These are phyloP conservation scores for Cercospora berteroae DNA, from an alignment of 2,329 filamentous ascomycete species.

Conservation along the genomic window DNA sequence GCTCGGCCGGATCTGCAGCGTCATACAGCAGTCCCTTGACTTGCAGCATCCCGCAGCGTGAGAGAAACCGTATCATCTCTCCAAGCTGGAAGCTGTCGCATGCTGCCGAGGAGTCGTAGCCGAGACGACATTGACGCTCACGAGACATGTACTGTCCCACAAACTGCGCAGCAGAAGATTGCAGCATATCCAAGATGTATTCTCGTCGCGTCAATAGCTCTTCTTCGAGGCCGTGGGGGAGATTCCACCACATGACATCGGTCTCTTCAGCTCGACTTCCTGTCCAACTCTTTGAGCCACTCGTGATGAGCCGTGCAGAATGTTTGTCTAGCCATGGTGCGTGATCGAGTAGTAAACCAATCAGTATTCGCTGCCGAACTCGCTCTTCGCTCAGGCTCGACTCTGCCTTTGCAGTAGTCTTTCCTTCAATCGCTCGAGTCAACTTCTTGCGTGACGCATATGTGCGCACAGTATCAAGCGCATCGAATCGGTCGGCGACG, in stretches of 20 bases:
- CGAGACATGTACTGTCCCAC: conserved; percentile 65
- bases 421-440: conserved; percentile 44
- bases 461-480: conserved; percentile 54
- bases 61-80: conserved; percentile 71
- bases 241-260: conserved; percentile 66
- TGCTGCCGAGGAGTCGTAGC: conserved; percentile 68
- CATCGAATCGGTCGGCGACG: conserved; percentile 72
- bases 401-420: conserved; percentile 43
- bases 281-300: conserved; percentile 56
- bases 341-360: conserved; percentile 64
- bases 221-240: conserved; percentile 68
- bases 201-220: conserved; percentile 66
- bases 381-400: conserved; percentile 58
- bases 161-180: conserved; percentile 68
- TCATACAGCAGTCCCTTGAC: conserved; percentile 48
- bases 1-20: conserved; percentile 45
- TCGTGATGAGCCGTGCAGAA: conserved; percentile 63
- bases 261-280: conserved; percentile 48
- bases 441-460: conserved; percentile 52
- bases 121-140: conserved; percentile 67
- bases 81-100: conserved; percentile 78
- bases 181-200: conserved; percentile 65
- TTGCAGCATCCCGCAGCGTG: conserved; percentile 59
- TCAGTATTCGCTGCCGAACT: conserved; percentile 66
- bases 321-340: conserved; percentile 59